A percentile compares a stretch with the other conserved stretches of the same genome.
Conservation (phyloP, 108 stramenopile species). For the Skeletonema grethae region DNA sequence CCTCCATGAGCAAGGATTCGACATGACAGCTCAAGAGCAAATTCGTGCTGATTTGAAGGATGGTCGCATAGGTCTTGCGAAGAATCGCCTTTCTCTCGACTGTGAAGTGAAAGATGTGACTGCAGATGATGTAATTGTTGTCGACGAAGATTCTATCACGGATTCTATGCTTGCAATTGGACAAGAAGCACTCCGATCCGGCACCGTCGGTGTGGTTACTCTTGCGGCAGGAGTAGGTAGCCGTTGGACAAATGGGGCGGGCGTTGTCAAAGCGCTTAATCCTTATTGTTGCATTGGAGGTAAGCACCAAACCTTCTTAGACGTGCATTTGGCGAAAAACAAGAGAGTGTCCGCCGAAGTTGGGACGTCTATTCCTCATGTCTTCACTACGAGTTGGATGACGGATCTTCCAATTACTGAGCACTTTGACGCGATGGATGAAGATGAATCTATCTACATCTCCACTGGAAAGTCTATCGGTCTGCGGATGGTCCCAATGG, state of each 20-base stretch:
- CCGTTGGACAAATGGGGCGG: slow-evolving; percentile 71
- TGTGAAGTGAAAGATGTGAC: slow-evolving; percentile 42
- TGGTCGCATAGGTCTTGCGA: slow-evolving; percentile 58
- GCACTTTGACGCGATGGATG: slow-evolving; percentile 39
- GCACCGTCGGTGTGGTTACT: slow-evolving; percentile 53
- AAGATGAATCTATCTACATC: slow-evolving; percentile 49
- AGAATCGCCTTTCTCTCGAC: slow-evolving; percentile 53
- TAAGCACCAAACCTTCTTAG: slow-evolving; percentile 54
- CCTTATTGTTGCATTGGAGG: slow-evolving; percentile 59
- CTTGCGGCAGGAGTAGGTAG: slow-evolving; percentile 66
- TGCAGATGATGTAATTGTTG: slow-evolving; percentile 51
- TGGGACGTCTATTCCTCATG: slow-evolving; percentile 53
- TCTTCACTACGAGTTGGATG: slow-evolving; percentile 68
- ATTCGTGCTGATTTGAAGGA: slow-evolving; percentile 35
- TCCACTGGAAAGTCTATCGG: slow-evolving; percentile 57
- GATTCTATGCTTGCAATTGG: slow-evolving; percentile 30
- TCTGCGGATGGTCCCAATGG: slow-evolving; percentile 59
- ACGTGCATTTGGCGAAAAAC: slow-evolving; percentile 67
- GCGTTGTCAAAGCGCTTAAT: slow-evolving; percentile 60
- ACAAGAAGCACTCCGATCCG: slow-evolving; percentile 46
- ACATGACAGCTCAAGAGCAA: slow-evolving; percentile 40
- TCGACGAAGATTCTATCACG: slow-evolving; percentile 34
- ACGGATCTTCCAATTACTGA: slow-evolving; percentile 46
- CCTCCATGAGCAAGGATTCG: slow-evolving; percentile 55
- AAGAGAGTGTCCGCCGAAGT: slow-evolving; percentile 39